Percentiles rank a stretch among this genome's conserved stretches.
These are phyloP conservation scores for Vigna radiata DNA, from an alignment of 306 rosid genomes.

Conservation along the genomic window DNA sequence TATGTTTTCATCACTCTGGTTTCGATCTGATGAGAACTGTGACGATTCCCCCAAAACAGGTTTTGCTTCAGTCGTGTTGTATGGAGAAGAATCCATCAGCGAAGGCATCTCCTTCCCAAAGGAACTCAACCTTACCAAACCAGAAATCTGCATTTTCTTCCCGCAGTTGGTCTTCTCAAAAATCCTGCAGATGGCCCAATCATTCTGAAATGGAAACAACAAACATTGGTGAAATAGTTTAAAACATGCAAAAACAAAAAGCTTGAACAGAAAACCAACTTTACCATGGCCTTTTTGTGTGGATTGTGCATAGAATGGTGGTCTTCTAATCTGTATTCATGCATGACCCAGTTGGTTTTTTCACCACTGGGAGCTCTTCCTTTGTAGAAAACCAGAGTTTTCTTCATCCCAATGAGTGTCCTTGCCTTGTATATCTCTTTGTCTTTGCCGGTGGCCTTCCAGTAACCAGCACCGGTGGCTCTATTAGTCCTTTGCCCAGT, in stretches of 20 bases:
- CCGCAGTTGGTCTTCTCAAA: constrained; percentile 58
- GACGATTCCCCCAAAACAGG: constrained; percentile 48
- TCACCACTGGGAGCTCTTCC: constrained; percentile 87
- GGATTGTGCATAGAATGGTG: constrained; percentile 44
- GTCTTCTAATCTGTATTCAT: constrained; percentile 78
- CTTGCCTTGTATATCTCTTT: constrained; percentile 66
- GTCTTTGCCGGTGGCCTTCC: constrained; percentile 98
- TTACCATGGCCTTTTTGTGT: constrained; percentile 62
- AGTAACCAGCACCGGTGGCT: constrained; percentile 83
- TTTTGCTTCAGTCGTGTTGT: constrained; percentile 57
- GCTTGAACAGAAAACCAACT: not conserved
- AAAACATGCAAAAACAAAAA: not conserved
- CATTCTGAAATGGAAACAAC: constrained; percentile 60
- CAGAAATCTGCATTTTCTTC: constrained; percentile 57
- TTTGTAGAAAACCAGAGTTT: constrained; percentile 85
- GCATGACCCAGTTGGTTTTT: constrained; percentile 93
- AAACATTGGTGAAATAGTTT: not conserved
- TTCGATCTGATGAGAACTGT: constrained; percentile 62
- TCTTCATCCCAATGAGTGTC: constrained; percentile 83
- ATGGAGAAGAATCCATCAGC: constrained; percentile 68
- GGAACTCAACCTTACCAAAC: constrained; percentile 48
- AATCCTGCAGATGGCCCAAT: constrained; percentile 85
- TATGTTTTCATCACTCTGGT: constrained; percentile 44
- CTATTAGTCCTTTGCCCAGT: constrained; percentile 88
- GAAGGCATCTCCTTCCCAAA: constrained; percentile 60